These are phyloP conservation scores for Astrothelium macrocarpum DNA, from an alignment of 495 filamentous ascomycete genomes.

Conservation along the genomic window DNA sequence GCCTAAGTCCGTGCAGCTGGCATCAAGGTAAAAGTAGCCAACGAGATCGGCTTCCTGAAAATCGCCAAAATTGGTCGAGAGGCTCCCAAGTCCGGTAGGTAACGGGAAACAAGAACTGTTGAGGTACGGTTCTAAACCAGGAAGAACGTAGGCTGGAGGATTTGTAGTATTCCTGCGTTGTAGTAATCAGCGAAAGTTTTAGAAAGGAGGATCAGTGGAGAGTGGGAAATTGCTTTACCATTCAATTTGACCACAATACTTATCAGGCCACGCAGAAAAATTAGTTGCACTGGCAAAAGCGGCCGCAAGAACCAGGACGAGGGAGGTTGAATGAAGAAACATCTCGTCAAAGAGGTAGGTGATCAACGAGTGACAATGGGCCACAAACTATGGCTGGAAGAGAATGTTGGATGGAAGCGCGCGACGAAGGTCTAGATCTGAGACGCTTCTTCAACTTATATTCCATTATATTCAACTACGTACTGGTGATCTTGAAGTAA, in stretches of 20 bases:
- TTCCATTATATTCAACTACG: background rate
- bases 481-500: background rate
- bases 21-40: background rate
- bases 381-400: background rate
- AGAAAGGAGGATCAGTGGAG: background rate
- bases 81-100: background rate
- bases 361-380: background rate
- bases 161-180: background rate
- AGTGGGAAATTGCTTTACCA: background rate
- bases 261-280: constrained; percentile 1
- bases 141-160: background rate
- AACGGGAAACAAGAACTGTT: background rate
- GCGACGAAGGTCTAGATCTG: background rate
- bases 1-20: background rate
- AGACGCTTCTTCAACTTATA: background rate
- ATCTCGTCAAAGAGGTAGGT: background rate
- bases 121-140: background rate
- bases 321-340: background rate
- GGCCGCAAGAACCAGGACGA: background rate
- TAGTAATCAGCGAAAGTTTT: background rate
- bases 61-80: background rate
- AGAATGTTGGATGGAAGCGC: background rate
- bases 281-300: background rate
- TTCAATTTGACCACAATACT: background rate
- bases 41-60: background rate